Evolutionary conservation across 257 asterid genomes (phyloP).

Genomic region (Handroanthus guayacan): DNA sequence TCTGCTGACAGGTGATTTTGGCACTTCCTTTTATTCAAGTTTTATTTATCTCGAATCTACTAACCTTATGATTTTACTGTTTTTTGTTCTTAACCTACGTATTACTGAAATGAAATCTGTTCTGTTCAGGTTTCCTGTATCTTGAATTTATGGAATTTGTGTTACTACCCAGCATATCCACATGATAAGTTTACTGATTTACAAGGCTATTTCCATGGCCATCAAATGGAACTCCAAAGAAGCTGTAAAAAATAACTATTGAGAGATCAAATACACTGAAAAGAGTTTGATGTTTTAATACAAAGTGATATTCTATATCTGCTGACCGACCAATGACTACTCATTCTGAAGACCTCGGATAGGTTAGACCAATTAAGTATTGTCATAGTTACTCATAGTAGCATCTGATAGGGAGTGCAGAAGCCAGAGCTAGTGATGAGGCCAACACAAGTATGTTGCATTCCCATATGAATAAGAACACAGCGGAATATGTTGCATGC

Average conservation of each 20-base stretch:
- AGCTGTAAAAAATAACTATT: neutral
- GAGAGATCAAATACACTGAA: neutral
- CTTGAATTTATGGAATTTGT: neutral
- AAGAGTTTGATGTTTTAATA: neutral
- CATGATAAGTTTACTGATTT: neutral
- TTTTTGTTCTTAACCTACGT: neutral
- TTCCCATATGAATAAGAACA: neutral
- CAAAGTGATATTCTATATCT: neutral
- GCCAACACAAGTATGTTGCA: neutral
- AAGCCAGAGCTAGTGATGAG: neutral
- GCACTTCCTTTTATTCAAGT: neutral
- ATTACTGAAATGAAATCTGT: neutral
- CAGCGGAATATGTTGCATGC: neutral
- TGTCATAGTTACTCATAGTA: neutral
- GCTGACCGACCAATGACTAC: neutral
- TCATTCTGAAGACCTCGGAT: neutral
- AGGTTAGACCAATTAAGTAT: neutral
- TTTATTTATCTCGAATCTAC: conserved; percentile 8
- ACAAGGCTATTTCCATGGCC: neutral
- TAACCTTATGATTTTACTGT: neutral
- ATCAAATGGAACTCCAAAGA: conserved; percentile 7
- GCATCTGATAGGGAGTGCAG: neutral
- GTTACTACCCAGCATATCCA: neutral
- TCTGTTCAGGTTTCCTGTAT: neutral
- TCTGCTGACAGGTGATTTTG: conserved; percentile 19